A percentile compares a stretch with the other conserved stretches of the same genome.
phyloP scores from a whole-genome alignment of 108 stramenopile genomes.

The Epithemia pelagica region DNA sequence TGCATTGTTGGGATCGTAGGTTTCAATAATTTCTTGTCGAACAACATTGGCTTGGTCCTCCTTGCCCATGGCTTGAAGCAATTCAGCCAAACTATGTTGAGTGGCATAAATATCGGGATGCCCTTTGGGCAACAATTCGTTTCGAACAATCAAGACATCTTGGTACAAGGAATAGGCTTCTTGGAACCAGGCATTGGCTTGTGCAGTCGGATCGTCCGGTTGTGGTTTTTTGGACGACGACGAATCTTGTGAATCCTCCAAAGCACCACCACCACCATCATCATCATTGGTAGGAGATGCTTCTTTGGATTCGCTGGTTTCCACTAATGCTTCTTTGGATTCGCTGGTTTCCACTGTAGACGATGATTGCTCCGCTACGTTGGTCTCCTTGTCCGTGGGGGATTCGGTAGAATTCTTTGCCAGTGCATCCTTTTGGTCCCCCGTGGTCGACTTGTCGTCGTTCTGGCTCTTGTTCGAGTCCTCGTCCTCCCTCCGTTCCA shows the following conservation, averaged over 20 bases:
- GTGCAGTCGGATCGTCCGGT: conserved; percentile 4
- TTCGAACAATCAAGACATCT: conserved; percentile 51
- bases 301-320: neutral
- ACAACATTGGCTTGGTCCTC: conserved; percentile 60
- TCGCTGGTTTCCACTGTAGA: neutral
- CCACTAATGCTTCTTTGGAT: neutral
- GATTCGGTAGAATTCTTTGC: neutral
- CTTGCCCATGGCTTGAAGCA: conserved; percentile 45
- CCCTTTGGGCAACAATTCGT: conserved; percentile 35
- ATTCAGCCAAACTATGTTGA: conserved; percentile 75
- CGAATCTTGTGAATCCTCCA: neutral
- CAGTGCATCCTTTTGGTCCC: neutral
- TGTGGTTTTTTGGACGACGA: neutral
- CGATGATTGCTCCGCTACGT: neutral
- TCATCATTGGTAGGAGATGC: neutral
- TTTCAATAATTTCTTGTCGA: conserved; percentile 72
- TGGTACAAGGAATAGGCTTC: conserved; percentile 72
- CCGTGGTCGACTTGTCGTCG: neutral
- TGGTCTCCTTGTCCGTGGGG: neutral
- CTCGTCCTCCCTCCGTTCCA: neutral
- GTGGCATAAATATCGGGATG: conserved; percentile 81
- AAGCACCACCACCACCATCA: neutral
- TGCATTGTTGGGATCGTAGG: conserved; percentile 50
- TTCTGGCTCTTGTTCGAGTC: conserved; percentile 11
- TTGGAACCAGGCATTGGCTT: conserved; percentile 24